A percentile compares a stretch with the other conserved stretches of the same genome.
Evolutionary conservation across 306 rosid genomes (phyloP).

Genomic region (Cucurbita maxima): DNA sequence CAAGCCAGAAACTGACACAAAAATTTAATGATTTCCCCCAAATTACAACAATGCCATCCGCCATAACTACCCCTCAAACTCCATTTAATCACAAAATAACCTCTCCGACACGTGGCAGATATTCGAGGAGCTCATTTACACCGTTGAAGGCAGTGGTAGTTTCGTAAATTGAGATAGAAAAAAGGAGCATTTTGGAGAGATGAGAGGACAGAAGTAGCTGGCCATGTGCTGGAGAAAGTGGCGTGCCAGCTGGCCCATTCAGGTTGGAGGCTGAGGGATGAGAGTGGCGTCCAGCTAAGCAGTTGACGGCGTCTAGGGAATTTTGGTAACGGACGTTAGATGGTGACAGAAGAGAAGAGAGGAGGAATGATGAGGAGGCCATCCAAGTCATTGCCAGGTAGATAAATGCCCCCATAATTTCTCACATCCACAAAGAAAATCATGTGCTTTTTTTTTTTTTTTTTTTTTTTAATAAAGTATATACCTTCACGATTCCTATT

Average conservation of each 20-base stretch:
- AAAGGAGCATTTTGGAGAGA: not conserved
- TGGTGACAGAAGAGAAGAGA: constrained; percentile 8
- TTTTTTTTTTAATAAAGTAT: not conserved
- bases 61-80: not conserved
- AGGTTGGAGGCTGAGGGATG: constrained; percentile 2
- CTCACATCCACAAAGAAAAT: not conserved
- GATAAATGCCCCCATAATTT: not conserved
- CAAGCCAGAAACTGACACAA: constrained; percentile 20
- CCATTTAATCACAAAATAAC: not conserved
- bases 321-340: not conserved
- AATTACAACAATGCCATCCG: constrained; percentile 5
- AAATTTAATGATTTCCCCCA: constrained; percentile 9
- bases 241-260: constrained; percentile 33
- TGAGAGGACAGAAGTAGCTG: constrained; percentile 17
- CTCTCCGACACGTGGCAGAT: not conserved
- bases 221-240: constrained; percentile 27
- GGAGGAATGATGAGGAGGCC: constrained; percentile 20
- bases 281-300: constrained; percentile 31
- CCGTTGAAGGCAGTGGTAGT: not conserved
- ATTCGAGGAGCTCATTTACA: not conserved
- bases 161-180: not conserved
- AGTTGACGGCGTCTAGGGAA: constrained; percentile 5
- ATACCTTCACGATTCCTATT: not conserved
- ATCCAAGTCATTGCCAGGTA: constrained; percentile 15
- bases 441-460: not conserved